Evolutionary conservation across 495 filamentous ascomycete genomes (phyloP).

Genomic region (Staphylotrichum tortipilum): DNA sequence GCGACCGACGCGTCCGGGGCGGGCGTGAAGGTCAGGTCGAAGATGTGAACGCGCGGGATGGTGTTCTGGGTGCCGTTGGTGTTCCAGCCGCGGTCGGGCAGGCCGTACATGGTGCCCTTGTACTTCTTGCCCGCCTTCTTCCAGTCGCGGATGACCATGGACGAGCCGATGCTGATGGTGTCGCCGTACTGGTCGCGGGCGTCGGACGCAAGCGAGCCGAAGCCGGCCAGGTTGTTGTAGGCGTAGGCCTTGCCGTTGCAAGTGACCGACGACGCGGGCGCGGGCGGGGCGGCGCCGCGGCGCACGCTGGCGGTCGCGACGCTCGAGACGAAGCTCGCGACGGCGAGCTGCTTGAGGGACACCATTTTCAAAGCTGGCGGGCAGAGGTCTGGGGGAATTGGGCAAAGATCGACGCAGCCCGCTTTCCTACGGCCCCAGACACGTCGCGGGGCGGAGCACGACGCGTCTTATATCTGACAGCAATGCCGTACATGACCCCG

Average conservation of each 20-base stretch:
- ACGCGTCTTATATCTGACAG: too few relatives aligned
- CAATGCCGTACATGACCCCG: too few relatives aligned
- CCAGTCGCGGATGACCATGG: constrained; percentile 63
- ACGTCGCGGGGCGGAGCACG: too few relatives aligned
- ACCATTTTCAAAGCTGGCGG: constrained; percentile 2
- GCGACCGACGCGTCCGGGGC: constrained; percentile 42
- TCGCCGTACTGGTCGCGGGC: constrained; percentile 64
- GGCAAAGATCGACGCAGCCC: too few relatives aligned
- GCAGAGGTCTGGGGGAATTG: too few relatives aligned
- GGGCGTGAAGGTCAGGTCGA: constrained; percentile 51
- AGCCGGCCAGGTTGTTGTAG: constrained; percentile 65
- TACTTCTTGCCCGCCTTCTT: constrained; percentile 50
- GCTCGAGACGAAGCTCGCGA: background rate
- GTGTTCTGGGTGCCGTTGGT: constrained; percentile 70
- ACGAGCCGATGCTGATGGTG: constrained; percentile 61
- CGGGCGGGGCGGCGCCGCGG: background rate
- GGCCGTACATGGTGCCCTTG: constrained; percentile 51
- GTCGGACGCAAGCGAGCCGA: constrained; percentile 50
- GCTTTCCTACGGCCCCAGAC: too few relatives aligned
- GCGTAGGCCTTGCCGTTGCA: constrained; percentile 58
- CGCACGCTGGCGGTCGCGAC: background rate
- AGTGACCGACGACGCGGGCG: background rate
- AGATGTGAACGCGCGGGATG: constrained; percentile 66
- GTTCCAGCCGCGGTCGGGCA: constrained; percentile 70
- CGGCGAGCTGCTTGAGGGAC: background rate